Percentiles rank a stretch among this genome's conserved stretches.
These are phyloP conservation scores for Candida koratica DNA, from an alignment of 805 yeast genomes.

Conservation along the genomic window DNA sequence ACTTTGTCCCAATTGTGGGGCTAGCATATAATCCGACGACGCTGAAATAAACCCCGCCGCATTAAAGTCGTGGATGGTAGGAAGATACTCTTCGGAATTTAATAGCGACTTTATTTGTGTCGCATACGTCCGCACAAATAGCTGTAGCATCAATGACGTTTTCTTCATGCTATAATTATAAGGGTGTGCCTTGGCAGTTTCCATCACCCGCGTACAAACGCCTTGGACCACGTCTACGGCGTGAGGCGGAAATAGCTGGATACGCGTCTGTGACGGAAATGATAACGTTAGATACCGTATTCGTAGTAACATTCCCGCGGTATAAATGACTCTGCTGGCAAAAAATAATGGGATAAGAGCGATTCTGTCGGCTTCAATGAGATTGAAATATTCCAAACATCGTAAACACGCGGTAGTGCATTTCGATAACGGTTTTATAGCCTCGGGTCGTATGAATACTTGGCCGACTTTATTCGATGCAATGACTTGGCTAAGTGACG, in stretches of 20 bases:
- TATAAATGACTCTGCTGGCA: constrained; percentile 55
- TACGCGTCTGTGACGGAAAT: constrained; percentile 44
- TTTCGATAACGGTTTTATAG: constrained; percentile 43
- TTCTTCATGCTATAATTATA: constrained; percentile 50
- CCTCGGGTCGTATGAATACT: constrained; percentile 18
- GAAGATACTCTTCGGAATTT: constrained; percentile 2
- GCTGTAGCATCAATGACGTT: constrained; percentile 50
- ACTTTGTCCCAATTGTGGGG: constrained; percentile 10
- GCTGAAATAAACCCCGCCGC: background rate
- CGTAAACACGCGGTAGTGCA: constrained; percentile 54
- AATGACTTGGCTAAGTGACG: constrained; percentile 31
- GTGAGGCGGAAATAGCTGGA: constrained; percentile 45
- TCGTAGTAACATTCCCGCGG: constrained; percentile 60
- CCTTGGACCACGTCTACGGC: constrained; percentile 36
- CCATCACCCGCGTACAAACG: constrained; percentile 24
- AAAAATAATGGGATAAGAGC: constrained; percentile 56
- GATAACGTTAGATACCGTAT: constrained; percentile 53
- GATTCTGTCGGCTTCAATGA: constrained; percentile 42
- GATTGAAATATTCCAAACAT: constrained; percentile 47
- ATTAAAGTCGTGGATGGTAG: constrained; percentile 7
- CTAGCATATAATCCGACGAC: constrained; percentile 1
- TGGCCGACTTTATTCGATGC: constrained; percentile 15
- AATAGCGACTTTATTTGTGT: constrained; percentile 45
- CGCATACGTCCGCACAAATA: constrained; percentile 60
- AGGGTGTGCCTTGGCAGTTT: constrained; percentile 26